These are phyloP conservation scores for Phialemoniopsis sp. DNA, from an alignment of 2,329 filamentous ascomycete genomes.

Conservation along the genomic window DNA sequence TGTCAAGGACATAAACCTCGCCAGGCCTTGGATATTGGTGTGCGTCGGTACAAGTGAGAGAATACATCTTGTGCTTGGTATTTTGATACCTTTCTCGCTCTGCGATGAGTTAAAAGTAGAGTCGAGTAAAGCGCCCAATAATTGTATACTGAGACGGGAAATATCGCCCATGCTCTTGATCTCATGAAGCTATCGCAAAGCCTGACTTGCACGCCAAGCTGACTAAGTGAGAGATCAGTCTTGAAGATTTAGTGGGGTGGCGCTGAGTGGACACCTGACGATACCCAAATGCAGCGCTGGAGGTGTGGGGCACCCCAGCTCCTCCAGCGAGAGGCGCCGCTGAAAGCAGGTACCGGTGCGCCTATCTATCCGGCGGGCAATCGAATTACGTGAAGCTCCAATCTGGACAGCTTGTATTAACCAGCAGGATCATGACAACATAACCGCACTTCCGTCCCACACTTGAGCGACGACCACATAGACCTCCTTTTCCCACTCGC, in stretches of 20 bases:
- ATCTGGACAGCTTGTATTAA: constrained; percentile 15
- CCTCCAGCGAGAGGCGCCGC: no score
- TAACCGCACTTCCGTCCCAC: background rate
- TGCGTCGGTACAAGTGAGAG: constrained; percentile 30
- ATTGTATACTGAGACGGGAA: no score
- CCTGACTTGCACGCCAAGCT: no score
- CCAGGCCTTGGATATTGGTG: constrained; percentile 29
- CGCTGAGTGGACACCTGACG: background rate
- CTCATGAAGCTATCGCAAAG: no score
- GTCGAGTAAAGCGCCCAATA: no score
- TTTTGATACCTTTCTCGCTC: no score
- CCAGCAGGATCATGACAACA: background rate
- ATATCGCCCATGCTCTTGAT: no score
- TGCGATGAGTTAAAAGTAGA: no score
- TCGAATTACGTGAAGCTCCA: constrained; percentile 2
- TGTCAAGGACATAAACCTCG: constrained; percentile 54
- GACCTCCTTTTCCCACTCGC: background rate
- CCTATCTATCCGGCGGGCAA: no score
- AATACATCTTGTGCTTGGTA: constrained; percentile 42
- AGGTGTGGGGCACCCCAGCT: background rate
- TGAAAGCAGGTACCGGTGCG: no score
- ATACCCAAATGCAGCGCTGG: background rate
- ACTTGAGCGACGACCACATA: background rate
- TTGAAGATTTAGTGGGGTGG: background rate
- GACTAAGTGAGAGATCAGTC: no score